These are phyloP conservation scores for Mucor ambiguus DNA, from an alignment of 371 early-diverging fungal species.

Conservation along the genomic window DNA sequence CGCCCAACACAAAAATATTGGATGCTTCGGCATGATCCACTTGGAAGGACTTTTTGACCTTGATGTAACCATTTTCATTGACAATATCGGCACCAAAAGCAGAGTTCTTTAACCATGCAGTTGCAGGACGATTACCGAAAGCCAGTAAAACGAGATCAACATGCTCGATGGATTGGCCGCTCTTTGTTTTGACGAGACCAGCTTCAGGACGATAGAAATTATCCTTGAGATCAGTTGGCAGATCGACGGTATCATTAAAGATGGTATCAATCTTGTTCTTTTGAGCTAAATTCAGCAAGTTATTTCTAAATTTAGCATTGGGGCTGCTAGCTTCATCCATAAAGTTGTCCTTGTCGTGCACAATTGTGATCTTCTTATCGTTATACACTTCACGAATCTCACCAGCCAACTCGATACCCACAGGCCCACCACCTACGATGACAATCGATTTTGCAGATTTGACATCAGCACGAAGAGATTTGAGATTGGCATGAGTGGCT, in stretches of 20 bases:
- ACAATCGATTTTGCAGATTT: slow-evolving; percentile 48
- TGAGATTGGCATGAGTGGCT: slow-evolving; percentile 31
- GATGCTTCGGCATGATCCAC: slow-evolving; percentile 38
- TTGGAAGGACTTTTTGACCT: slow-evolving; percentile 61
- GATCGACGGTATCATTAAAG: slow-evolving; percentile 48
- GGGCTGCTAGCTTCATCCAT: slow-evolving; percentile 25
- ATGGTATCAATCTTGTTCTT: slow-evolving; percentile 47
- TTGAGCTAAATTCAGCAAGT: slow-evolving; percentile 27
- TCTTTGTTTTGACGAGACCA: slow-evolving; percentile 24
- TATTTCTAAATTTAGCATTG: slow-evolving; percentile 31
- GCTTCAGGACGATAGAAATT: slow-evolving; percentile 12
- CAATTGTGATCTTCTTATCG: slow-evolving; percentile 52
- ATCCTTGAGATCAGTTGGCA: slow-evolving; percentile 15
- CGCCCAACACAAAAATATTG: slow-evolving; percentile 64
- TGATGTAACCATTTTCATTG: slow-evolving; percentile 23
- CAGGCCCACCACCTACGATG: slow-evolving; percentile 61
- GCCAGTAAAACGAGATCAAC: slow-evolving; percentile 57
- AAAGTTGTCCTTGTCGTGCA: slow-evolving; percentile 34
- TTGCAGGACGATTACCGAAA: slow-evolving; percentile 44
- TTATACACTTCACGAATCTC: slow-evolving; percentile 45
- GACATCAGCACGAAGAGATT: slow-evolving; percentile 32
- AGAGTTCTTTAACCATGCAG: slow-evolving; percentile 24
- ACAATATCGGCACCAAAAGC: slow-evolving; percentile 20
- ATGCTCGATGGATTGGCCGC: slow-evolving; percentile 34
- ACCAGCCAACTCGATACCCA: slow-evolving; percentile 60